Percentiles rank a stretch among this genome's conserved stretches.
These are phyloP conservation scores for Neofusicoccum parvum DNA, from an alignment of 2,329 filamentous ascomycete species.

Conservation along the genomic window DNA sequence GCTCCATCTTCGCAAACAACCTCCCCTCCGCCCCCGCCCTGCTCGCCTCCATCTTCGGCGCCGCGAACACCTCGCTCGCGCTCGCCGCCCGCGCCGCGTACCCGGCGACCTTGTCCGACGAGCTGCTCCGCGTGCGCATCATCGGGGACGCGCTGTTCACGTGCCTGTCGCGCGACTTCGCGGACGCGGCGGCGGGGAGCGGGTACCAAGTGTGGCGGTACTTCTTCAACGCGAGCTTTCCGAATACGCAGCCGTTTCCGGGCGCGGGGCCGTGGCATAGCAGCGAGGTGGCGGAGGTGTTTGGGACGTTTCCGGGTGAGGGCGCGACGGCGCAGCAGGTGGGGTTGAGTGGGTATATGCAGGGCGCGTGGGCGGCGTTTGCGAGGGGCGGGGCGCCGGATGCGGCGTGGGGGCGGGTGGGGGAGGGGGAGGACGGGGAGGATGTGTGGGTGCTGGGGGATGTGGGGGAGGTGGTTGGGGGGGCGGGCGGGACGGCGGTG, in stretches of 20 bases:
- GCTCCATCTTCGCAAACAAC: constrained; percentile 52
- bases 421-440: neutral
- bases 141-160: constrained; percentile 54
- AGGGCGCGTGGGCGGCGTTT: constrained; percentile 19
- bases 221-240: constrained; percentile 58
- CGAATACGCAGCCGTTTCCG: neutral
- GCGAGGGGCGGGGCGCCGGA: neutral
- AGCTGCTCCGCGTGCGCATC: constrained; percentile 51
- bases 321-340: neutral
- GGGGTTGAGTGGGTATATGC: constrained; percentile 14
- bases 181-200: constrained; percentile 37
- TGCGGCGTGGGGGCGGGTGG: no score
- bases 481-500: neutral
- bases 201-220: constrained; percentile 60
- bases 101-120: constrained; percentile 27
- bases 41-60: neutral
- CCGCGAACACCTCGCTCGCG: neutral
- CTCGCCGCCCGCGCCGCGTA: constrained; percentile 27
- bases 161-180: constrained; percentile 59
- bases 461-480: neutral
- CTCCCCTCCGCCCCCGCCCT: constrained; percentile 31
- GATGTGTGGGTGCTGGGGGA: neutral
- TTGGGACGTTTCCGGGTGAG: constrained; percentile 3
- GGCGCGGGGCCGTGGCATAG: constrained; percentile 12
- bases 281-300: constrained; percentile 1